Evolutionary conservation across 306 rosid genomes (phyloP), one percentile per base, ranked within the genome.

Genomic region (Abrus pulchellus): DNA sequence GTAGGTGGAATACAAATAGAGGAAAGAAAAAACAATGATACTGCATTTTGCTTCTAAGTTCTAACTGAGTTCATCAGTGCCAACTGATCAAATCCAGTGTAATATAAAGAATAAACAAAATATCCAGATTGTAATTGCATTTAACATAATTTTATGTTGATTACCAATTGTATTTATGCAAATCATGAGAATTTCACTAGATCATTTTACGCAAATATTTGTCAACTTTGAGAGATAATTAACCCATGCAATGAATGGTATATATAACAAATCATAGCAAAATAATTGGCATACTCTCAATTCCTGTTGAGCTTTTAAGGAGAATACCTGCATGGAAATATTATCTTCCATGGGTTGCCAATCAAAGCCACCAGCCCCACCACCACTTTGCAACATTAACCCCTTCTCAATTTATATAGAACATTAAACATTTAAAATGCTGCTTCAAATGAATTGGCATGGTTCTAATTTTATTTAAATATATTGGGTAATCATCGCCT

Each of bases 1-100:
- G 32, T 50, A 43, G 43, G 47, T 71, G 82, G 72, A 62, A 83
- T 68, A 38, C 14, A 65, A 55, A 55, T 76, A 34, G 44, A 77
- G 75, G 76, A 7, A 74, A 74, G 71, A 80, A 11, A 43, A 69
- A 62, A 75, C 34, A 47, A 72, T 11, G 33, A 77, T 63, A 12
- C 60, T 56, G 0, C 44, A 33, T 68, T 66, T 74, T 49, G 43
- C 57, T 74, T 59, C 32, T 49, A 71, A 82, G 59, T 55, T 59
- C 20, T 38, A 71, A 82, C 66, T 55, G 12, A 20, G 75, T 14
- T 67, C 55, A 76, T 49, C 9, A 45, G 47, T 33, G 30, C 43
- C 43, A 71, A 34, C 69, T 54, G 52, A 79, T 54, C 36, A 56
- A 29, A 79, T 44, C 53, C 38, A 44, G 40, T 29, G 27, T 40